phyloP scores from a whole-genome alignment of 352 stramenopile genomes.

The Phytopythium boreale region DNA sequence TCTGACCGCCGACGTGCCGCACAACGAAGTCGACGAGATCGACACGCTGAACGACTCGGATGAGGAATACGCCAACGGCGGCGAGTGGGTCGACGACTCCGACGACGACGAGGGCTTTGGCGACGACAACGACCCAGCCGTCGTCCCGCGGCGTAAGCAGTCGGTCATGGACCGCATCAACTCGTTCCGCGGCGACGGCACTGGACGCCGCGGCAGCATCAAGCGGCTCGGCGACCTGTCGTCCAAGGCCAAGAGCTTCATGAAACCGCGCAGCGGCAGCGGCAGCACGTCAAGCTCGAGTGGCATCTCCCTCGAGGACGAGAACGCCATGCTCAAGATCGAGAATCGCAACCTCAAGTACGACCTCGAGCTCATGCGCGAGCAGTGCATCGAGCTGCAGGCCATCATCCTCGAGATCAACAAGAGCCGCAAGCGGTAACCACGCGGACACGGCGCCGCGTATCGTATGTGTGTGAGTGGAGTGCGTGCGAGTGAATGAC shows the following conservation, averaged over 20 bases:
- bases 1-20: slow-evolving; percentile 26
- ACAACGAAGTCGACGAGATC: slow-evolving; percentile 18
- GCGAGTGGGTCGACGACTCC: slow-evolving; percentile 52
- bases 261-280: slow-evolving; percentile 60
- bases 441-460: neutral
- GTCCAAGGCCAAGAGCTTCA: slow-evolving; percentile 63
- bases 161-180: slow-evolving; percentile 67
- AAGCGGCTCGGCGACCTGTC: slow-evolving; percentile 78
- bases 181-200: slow-evolving; percentile 44
- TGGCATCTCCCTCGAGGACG: slow-evolving; percentile 73
- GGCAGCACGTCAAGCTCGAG: slow-evolving; percentile 64
- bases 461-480: slow-evolving; percentile 4
- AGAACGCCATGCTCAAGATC: slow-evolving; percentile 86
- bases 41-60: slow-evolving; percentile 12
- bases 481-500: slow-evolving; percentile 3
- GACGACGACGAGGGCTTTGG: slow-evolving; percentile 54
- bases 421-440: slow-evolving; percentile 84
- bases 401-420: slow-evolving; percentile 90
- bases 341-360: slow-evolving; percentile 88
- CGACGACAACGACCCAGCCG: slow-evolving; percentile 20
- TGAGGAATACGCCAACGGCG: slow-evolving; percentile 41
- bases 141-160: slow-evolving; percentile 25
- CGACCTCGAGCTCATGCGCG: slow-evolving; percentile 85
- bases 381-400: slow-evolving; percentile 86
- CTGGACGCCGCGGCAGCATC: slow-evolving; percentile 46